Percentiles rank a stretch among this genome's conserved stretches.
Evolutionary conservation across 2,329 filamentous ascomycete genomes (phyloP).

Genomic region (Fusarium nelsonii): DNA sequence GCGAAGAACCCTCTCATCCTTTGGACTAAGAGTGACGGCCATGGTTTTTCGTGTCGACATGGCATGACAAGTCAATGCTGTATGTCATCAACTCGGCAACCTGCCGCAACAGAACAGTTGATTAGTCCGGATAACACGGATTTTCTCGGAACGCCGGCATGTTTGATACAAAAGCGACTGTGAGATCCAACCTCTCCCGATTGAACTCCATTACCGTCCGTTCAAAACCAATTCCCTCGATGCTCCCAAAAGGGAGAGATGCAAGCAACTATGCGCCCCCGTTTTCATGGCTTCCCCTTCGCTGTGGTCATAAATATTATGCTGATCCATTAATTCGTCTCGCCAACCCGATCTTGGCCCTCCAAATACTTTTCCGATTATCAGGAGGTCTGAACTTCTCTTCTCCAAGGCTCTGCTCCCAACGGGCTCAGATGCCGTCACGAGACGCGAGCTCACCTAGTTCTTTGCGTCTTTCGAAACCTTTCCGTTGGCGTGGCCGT

Average conservation of each 20-base stretch:
- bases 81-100: slow-evolving; percentile 11
- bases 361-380: neutral
- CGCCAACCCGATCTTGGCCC: slow-evolving; percentile 25
- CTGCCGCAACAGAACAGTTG: slow-evolving; percentile 11
- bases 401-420: neutral
- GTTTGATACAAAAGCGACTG: slow-evolving; percentile 40
- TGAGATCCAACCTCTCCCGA: slow-evolving; percentile 26
- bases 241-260: slow-evolving; percentile 26
- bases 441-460: slow-evolving; percentile 14
- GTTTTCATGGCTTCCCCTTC: slow-evolving; percentile 16
- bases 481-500: slow-evolving; percentile 38
- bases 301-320: slow-evolving; percentile 41
- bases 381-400: neutral
- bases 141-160: slow-evolving; percentile 37
- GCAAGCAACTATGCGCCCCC: slow-evolving; percentile 30
- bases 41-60: neutral
- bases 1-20: neutral
- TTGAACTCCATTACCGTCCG: slow-evolving; percentile 34
- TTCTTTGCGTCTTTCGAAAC: slow-evolving; percentile 31
- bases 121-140: slow-evolving; percentile 30
- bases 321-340: slow-evolving; percentile 43
- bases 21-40: neutral
- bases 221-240: slow-evolving; percentile 13
- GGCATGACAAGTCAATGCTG: neutral
- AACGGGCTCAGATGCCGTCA: neutral